Base-by-base conservation (phyloP, 345 rosid species). In the Clarkia xantiana region DNA sequence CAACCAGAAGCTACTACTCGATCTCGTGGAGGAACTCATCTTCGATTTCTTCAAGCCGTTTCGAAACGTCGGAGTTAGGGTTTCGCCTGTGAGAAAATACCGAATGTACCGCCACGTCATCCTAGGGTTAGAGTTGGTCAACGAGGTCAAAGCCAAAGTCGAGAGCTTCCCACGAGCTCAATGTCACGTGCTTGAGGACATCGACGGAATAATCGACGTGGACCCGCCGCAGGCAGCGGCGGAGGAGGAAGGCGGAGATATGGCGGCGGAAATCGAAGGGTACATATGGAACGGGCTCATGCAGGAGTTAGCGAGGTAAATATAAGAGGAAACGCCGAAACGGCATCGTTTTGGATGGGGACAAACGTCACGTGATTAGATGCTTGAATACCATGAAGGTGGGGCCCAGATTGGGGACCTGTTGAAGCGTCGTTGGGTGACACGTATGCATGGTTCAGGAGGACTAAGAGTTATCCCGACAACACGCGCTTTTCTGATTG, bases 1-100 rank as follows among this genome's bases (percentile, higher is more conserved):
- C 64, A 76, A 91, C 48, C 41, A 94, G 6, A 91, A 79, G 52
- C 56, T 86, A 49, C 56, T 86, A 55, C 86, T 91, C 42, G 72
- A 76, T 12, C 65, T 83, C 3, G 71, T 71, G 2, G 83, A 81
- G 34, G 94, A 91, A 60, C 65, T 91, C 29, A 55, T 91, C 57
- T 62, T 64, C 2, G 76, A 72, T 11, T 44, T 86, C 36, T 54
- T 90, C 40, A 76, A 68, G 54, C 90, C 94, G 9, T 67, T 54
- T 41, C 53, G 74, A 14, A 75, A 69, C 43, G 11, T 63, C 47
- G 75, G 70, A 55, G 81, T 84, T 0, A 80, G 93, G 83, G 25
- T 29, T 29, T 29, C 7, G 9, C 4, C 36, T 1, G 8, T 14
- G 0, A 17, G 42, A 16, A 8, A 17, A 10, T 13, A 2, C 22